These are phyloP conservation scores for Lactifluus hygrophoroides DNA, from an alignment of 768 basidiomycete genomes.

Conservation along the genomic window DNA sequence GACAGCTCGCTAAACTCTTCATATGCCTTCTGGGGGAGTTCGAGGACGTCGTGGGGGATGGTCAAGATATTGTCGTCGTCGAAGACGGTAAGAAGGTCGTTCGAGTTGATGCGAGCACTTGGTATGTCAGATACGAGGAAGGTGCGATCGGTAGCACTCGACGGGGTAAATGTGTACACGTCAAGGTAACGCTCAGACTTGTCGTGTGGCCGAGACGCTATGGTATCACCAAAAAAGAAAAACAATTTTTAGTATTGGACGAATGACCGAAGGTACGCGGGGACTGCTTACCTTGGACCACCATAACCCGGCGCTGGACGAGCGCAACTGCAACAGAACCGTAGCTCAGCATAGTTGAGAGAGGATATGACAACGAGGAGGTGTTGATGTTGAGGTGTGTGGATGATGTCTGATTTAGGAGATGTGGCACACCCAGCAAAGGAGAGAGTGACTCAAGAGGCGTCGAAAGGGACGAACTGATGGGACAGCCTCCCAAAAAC, in stretches of 20 bases:
- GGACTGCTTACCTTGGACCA: constrained; percentile 51
- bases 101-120: constrained; percentile 50
- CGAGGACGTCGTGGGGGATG: constrained; percentile 45
- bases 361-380: too few species aligned
- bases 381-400: neutral
- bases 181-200: constrained; percentile 52
- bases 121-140: constrained; percentile 56
- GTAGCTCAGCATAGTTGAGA: constrained; percentile 23
- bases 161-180: constrained; percentile 55
- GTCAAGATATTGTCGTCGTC: constrained; percentile 31
- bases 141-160: constrained; percentile 44
- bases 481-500: neutral
- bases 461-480: neutral
- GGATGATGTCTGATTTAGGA: neutral
- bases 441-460: neutral
- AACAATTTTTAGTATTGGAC: neutral
- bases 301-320: constrained; percentile 57
- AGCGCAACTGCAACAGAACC: constrained; percentile 61
- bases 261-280: neutral
- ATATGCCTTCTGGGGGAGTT: constrained; percentile 52
- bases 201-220: constrained; percentile 50
- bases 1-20: constrained; percentile 48
- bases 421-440: neutral
- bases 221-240: neutral
- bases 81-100: constrained; percentile 54